Evolutionary conservation across 495 filamentous ascomycete genomes (phyloP).

Genomic region (Penicillium odoratum): DNA sequence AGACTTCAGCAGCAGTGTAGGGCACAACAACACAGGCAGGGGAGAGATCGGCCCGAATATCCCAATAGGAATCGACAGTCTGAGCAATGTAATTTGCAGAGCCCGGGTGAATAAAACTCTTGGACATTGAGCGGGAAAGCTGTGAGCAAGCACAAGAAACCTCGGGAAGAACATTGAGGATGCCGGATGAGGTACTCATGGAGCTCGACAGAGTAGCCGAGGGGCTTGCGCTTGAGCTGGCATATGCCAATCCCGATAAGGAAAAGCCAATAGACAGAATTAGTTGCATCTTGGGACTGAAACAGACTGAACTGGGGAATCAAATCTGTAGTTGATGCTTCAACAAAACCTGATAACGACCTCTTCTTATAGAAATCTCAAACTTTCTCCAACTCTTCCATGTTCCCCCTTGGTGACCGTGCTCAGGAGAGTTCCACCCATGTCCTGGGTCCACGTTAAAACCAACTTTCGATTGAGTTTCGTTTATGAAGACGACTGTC

Average conservation of each 20-base stretch:
- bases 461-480: too few species aligned
- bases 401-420: too few species aligned
- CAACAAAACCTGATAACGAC: too few species aligned
- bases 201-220: neutral
- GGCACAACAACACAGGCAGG: slow-evolving; percentile 39
- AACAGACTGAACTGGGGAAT: too few species aligned
- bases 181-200: neutral
- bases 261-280: too few species aligned
- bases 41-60: slow-evolving; percentile 28
- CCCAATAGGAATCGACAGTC: slow-evolving; percentile 22
- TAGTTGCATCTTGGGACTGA: too few species aligned
- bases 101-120: slow-evolving; percentile 12
- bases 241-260: neutral
- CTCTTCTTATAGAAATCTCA: too few species aligned
- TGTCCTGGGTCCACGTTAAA: too few species aligned
- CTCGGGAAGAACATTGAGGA: neutral
- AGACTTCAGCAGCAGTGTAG: slow-evolving; percentile 25
- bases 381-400: too few species aligned
- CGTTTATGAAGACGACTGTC: too few species aligned
- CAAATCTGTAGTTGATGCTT: too few species aligned
- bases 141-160: slow-evolving; percentile 22
- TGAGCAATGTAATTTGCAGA: slow-evolving; percentile 20
- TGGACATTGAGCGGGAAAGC: slow-evolving; percentile 10
- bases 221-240: neutral
- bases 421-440: too few species aligned